A percentile compares a stretch with the other conserved stretches of the same genome.
Conservation (phyloP, 495 filamentous ascomycete species). For the Podospora sp. region DNA sequence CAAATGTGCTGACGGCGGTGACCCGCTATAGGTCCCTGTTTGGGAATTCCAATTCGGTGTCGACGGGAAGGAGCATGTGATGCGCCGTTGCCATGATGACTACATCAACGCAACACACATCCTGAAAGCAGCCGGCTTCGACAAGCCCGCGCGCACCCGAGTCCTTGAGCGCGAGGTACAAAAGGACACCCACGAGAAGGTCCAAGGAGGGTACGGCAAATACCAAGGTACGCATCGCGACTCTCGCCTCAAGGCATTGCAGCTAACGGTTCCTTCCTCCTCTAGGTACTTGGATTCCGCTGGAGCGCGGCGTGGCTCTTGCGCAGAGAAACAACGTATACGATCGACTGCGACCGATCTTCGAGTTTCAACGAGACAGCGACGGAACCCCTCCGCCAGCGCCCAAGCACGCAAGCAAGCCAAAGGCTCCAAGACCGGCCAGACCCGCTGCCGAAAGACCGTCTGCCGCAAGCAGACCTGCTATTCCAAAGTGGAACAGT, state of each 20-base stretch:
- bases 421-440: slow-evolving; percentile 60
- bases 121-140: slow-evolving; percentile 69
- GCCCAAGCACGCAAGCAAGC: slow-evolving; percentile 85
- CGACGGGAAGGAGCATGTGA: slow-evolving; percentile 73
- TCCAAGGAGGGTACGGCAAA: slow-evolving; percentile 98
- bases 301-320: slow-evolving; percentile 76
- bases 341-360: slow-evolving; percentile 79
- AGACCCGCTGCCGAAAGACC: background rate
- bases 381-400: slow-evolving; percentile 83
- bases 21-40: slow-evolving; percentile 70
- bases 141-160: slow-evolving; percentile 87
- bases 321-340: slow-evolving; percentile 84
- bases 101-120: slow-evolving; percentile 97
- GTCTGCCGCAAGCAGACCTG: slow-evolving; percentile 41
- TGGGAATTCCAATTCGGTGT: slow-evolving; percentile 81
- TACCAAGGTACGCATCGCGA: slow-evolving; percentile 75
- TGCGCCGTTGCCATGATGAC: slow-evolving; percentile 85
- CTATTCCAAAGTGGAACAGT: slow-evolving; percentile 57
- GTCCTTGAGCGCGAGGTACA: slow-evolving; percentile 97
- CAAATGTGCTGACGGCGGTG: background rate
- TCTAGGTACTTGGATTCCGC: slow-evolving; percentile 91
- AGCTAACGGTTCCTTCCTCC: slow-evolving; percentile 26
- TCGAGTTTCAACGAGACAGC: slow-evolving; percentile 83
- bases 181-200: slow-evolving; percentile 93
- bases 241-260: background rate